Evolutionary conservation across 805 yeast species (phyloP), one percentile per base, ranked within the genome.

Genomic region (Torulaspora maleeae): DNA sequence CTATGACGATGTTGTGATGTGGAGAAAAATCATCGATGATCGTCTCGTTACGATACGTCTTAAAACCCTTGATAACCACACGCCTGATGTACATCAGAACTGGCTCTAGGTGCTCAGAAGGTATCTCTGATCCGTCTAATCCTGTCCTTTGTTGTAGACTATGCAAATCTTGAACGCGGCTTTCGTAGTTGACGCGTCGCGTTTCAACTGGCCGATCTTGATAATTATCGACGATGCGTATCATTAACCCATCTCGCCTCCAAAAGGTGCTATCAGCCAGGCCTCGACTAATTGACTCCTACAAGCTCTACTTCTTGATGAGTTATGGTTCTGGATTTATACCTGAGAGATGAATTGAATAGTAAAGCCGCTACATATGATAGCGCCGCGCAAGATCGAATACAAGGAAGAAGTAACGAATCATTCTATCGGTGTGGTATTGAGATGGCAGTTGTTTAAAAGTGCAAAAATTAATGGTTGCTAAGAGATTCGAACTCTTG

Each of bases 41-140:
- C 0, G 96, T 86, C 33, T 87, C 81, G 57, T 86, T 83, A 66
- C 85, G 84, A 63, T 89, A 91, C 51, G 98, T 89, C 67, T 88
- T 89, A 72, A 91, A 91, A 28, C 98, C 98, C 61, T 88, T 95
- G 44, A 91, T 85, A 9, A 79, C 75, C 36, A 91, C 86, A 62
- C 73, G 59, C 50, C 65, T 69, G 54, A 72, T 71, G 49, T 69
- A 68, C 75, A 72, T 71, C 13, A 9, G 33, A 16, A 19, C 17
- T 11, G 13, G 15, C 5, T 34, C 25, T 9, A 12, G 11, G 35
- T 5, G 22, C 5, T 2, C 2, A 32, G 6, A 16, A 15, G 22
- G 7, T 16, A 8, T 32, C 11, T 19, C 12, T 15, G n/a, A 11
- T 15, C 19, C 4, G 12, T 16, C 17, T 16, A 19, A 16, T 6